Evolutionary conservation across 139 green algal genomes (phyloP).

Genomic region (Desmodesmus armatus): DNA sequence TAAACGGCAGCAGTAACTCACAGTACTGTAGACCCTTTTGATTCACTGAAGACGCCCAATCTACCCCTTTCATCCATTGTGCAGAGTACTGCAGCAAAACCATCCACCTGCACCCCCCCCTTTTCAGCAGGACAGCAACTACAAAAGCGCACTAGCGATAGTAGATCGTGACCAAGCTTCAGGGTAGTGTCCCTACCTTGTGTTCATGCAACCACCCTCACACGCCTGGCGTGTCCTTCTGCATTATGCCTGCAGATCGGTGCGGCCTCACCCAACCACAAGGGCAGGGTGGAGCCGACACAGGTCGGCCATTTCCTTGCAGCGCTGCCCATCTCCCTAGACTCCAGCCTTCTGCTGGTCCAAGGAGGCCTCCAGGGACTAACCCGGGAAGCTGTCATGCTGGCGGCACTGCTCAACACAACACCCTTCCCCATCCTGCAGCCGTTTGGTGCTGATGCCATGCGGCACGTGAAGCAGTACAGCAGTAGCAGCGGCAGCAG

Average conservation of each 20-base stretch:
- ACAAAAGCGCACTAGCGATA: background rate
- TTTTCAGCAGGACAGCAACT: too few relatives aligned
- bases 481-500: slow-evolving; percentile 33
- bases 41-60: too few relatives aligned
- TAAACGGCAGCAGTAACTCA: background rate
- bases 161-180: background rate
- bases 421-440: slow-evolving; percentile 54
- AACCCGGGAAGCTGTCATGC: slow-evolving; percentile 35
- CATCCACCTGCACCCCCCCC: too few relatives aligned
- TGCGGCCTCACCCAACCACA: background rate
- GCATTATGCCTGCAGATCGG: background rate
- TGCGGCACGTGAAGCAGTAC: slow-evolving; percentile 17
- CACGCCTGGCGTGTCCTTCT: background rate
- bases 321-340: slow-evolving; percentile 48
- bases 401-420: slow-evolving; percentile 45
- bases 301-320: slow-evolving; percentile 45
- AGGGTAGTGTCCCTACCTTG: too few relatives aligned
- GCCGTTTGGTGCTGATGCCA: slow-evolving; percentile 47
- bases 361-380: slow-evolving; percentile 37
- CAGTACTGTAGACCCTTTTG: too few relatives aligned
- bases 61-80: too few relatives aligned
- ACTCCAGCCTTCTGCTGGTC: slow-evolving; percentile 44
- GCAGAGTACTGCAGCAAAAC: too few relatives aligned
- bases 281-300: slow-evolving; percentile 18
- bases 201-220: background rate